Conservation (phyloP, 2,329 filamentous ascomycete species). For the Colletotrichum sp. region DNA sequence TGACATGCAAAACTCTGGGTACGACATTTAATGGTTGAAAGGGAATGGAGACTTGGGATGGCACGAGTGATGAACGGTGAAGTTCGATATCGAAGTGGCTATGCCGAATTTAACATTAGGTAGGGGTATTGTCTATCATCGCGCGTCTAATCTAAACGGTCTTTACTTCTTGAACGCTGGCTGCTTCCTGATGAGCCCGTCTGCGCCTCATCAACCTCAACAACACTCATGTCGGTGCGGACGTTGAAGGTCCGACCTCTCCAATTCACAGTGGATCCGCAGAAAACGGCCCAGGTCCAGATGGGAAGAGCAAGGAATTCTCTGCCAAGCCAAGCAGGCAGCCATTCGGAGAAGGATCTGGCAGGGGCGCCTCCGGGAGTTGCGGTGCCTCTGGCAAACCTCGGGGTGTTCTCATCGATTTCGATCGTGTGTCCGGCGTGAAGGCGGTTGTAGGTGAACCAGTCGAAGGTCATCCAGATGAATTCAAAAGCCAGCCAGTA, state of each 20-base stretch:
- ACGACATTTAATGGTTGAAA: not conserved
- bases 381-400: conserved; percentile 65
- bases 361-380: conserved; percentile 42
- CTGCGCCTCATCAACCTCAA: conserved; percentile 37
- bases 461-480: conserved; percentile 79
- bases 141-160: conserved; percentile 6
- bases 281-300: conserved; percentile 87
- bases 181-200: not conserved
- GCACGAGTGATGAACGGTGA: not conserved
- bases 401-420: conserved; percentile 73
- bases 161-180: conserved; percentile 10
- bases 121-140: not conserved
- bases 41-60: not conserved
- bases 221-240: conserved; percentile 81
- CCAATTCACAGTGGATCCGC: conserved; percentile 90
- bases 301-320: conserved; percentile 86
- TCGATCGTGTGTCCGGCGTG: conserved; percentile 77
- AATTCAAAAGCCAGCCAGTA: conserved; percentile 71
- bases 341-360: conserved; percentile 73
- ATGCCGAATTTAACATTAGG: not conserved
- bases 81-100: not conserved
- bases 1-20: not conserved
- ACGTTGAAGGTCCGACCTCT: conserved; percentile 83
- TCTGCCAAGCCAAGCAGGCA: conserved; percentile 82
- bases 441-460: conserved; percentile 73